Evolutionary conservation across 2,329 filamentous ascomycete genomes (phyloP).

Genomic region (Chaetoscypha palmicola): DNA sequence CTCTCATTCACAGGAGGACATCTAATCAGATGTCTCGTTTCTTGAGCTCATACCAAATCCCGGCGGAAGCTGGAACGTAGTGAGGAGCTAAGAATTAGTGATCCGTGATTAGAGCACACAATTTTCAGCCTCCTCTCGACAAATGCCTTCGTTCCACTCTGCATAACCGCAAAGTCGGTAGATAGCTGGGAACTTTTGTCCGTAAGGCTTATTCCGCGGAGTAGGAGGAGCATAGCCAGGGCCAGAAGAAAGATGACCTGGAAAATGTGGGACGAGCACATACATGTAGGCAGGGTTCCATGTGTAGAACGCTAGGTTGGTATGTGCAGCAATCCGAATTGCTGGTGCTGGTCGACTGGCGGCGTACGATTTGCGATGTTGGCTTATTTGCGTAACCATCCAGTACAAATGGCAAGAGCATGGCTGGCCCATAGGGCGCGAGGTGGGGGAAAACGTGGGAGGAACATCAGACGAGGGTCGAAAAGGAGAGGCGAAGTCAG

Average conservation of each 20-base stretch:
- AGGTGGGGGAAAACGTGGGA: no score
- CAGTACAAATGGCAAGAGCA: no score
- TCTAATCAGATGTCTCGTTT: background rate
- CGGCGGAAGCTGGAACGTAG: no score
- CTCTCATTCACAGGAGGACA: background rate
- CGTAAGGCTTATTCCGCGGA: background rate
- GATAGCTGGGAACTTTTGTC: background rate
- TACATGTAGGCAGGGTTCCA: constrained; percentile 10
- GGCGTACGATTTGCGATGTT: background rate
- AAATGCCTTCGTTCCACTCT: no score
- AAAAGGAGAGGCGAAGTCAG: background rate
- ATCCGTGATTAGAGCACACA: no score
- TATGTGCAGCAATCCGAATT: constrained; percentile 12
- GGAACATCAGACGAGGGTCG: no score
- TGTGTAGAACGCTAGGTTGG: constrained; percentile 9
- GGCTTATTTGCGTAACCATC: background rate
- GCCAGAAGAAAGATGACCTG: no score
- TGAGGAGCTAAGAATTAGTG: no score
- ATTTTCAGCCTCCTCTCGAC: no score
- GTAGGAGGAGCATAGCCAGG: background rate
- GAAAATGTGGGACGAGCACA: constrained; percentile 15
- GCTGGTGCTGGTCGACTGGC: background rate
- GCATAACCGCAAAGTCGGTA: no score
- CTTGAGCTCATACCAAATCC: background rate
- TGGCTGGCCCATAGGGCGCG: no score